Percentiles rank a stretch among this genome's conserved stretches.
phyloP scores from a whole-genome alignment of 2,329 filamentous ascomycete genomes.

The Aspergillus viridinutans region DNA sequence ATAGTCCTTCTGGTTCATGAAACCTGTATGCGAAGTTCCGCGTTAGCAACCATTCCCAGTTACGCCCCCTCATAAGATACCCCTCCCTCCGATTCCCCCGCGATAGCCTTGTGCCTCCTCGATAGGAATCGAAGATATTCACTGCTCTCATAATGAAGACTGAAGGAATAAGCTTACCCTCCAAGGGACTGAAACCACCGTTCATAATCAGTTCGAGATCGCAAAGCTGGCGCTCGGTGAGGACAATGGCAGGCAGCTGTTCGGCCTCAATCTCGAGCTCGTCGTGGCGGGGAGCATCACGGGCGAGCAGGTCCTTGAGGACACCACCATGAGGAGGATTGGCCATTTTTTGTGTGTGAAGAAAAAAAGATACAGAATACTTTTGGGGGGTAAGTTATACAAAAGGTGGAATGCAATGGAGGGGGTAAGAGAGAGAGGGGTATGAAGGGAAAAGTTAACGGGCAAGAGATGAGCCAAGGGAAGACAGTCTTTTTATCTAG shows the following conservation, averaged over 20 bases:
- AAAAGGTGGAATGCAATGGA: background rate
- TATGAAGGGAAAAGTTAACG: constrained; percentile 1
- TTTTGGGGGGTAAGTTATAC: background rate
- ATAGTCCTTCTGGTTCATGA: constrained; percentile 97
- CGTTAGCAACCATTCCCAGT: constrained; percentile 15
- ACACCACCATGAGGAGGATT: constrained; percentile 75
- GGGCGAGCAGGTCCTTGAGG: constrained; percentile 95
- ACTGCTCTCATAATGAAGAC: background rate
- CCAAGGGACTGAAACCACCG: constrained; percentile 94
- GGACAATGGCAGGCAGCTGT: constrained; percentile 73
- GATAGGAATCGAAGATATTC: background rate
- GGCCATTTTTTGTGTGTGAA: constrained; percentile 38
- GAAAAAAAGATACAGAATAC: constrained; percentile 1
- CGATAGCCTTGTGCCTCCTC: background rate
- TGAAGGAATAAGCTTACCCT: constrained; percentile 60
- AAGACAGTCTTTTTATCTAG: background rate
- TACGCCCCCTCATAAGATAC: background rate
- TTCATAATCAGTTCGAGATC: constrained; percentile 97
- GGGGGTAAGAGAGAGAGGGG: constrained; percentile 1
- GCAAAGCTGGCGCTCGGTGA: constrained; percentile 92
- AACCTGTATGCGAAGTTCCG: constrained; percentile 55
- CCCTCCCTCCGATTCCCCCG: background rate
- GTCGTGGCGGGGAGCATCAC: constrained; percentile 77
- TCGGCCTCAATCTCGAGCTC: constrained; percentile 82
- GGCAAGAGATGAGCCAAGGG: background rate